These are phyloP conservation scores for Dryadomyces quercivorus DNA, from an alignment of 2,329 filamentous ascomycete genomes.

Conservation along the genomic window DNA sequence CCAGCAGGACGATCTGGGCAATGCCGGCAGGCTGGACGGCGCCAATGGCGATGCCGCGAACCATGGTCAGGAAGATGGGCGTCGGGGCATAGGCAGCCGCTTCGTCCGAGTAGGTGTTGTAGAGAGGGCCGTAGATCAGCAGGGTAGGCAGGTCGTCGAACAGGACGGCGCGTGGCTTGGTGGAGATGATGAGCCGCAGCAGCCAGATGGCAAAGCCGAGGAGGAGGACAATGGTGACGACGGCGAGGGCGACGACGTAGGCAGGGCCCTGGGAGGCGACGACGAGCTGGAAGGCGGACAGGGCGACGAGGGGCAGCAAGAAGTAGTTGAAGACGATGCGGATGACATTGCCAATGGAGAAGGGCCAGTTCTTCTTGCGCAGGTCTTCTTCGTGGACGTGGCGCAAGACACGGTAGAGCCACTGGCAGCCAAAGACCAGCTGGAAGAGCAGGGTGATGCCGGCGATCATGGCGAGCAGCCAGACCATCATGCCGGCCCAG, in stretches of 20 bases:
- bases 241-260: conserved; percentile 62
- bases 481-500: conserved; percentile 90
- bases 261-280: conserved; percentile 55
- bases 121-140: conserved; percentile 80
- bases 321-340: conserved; percentile 90
- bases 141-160: conserved; percentile 91
- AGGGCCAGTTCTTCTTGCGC: conserved; percentile 82
- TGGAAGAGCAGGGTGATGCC: conserved; percentile 59
- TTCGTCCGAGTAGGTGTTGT: conserved; percentile 95
- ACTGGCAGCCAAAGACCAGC: conserved; percentile 62
- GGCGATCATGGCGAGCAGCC: conserved; percentile 67
- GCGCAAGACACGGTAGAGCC: conserved; percentile 60
- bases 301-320: conserved; percentile 69
- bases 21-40: conserved; percentile 88
- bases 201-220: conserved; percentile 68
- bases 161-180: conserved; percentile 70
- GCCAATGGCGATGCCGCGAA: conserved; percentile 82
- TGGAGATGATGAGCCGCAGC: conserved; percentile 66
- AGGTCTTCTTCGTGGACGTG: conserved; percentile 74
- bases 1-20: conserved; percentile 81
- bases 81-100: conserved; percentile 83
- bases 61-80: conserved; percentile 70
- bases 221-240: conserved; percentile 59
- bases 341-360: conserved; percentile 66
- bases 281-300: conserved; percentile 88